Base-by-base conservation (phyloP, 441 rosid genomes). In the Euphorbia schlechtendalii region DNA sequence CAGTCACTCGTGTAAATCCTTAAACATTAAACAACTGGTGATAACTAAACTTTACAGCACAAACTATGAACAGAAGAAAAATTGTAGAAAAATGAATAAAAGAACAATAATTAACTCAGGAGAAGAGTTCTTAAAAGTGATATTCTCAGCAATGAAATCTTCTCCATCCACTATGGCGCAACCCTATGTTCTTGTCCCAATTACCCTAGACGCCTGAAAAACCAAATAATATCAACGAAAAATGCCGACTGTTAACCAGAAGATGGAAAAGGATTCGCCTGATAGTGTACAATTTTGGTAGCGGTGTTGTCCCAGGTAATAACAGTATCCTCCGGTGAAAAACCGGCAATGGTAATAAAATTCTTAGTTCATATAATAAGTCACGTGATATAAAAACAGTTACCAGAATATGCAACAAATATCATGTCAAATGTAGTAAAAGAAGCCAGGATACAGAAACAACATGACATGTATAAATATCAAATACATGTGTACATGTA, bases 91-190 rank as follows among this genome's bases (percentile, higher is more conserved):
- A 18, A 38, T 8, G 12, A 59, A 38, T 8, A 1, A 3, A 65
- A 68, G 4, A 68, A 17, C 38, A 61, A 17, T 7, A 56, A 6
- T 49, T 71, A 94, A 96, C 86, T 86, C 78, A 65, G 99, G 96
- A 74, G 96, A 52, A 69, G 96, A 89, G 70, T 94, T 94, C 82
- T 94, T 94, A 69, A 94, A 91, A 7, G 99, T 89, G 81, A 94
- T 71, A 78, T 91, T 94, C 82, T 94, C 98, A 43, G 99, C 98
- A 67, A 91, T 83, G 69, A 91, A 89, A 68, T 91, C 98, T 69
- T 89, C 96, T 40, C 99, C 99, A 77, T 94, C 99, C 48, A 94
- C 89, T 14, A 91, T 94, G 73, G 78, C 86, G 68, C 98, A 91
- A 0, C 98, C 98, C 71, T 89, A 94, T 18, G 99, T 94, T 51